Percentiles rank a stretch among this genome's conserved stretches.
These are phyloP conservation scores for Sugiyamaella marilandica DNA, from an alignment of 805 yeast genomes.

Conservation along the genomic window DNA sequence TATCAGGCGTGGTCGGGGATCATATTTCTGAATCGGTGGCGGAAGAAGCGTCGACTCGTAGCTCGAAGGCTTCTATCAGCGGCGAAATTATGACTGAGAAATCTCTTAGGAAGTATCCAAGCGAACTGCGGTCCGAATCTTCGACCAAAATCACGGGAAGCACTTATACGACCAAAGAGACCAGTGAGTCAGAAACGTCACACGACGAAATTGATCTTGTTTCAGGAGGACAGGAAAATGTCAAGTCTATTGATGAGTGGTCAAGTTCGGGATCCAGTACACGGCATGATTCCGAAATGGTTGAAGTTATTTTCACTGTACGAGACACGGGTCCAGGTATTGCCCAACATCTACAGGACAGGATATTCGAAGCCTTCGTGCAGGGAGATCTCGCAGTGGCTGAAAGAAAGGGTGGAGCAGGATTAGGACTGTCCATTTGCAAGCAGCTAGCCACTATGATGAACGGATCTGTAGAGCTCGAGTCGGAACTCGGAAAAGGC, in stretches of 20 bases:
- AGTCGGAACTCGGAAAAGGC: slow-evolving; percentile 61
- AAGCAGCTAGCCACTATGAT: slow-evolving; percentile 85
- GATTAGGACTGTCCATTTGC: slow-evolving; percentile 85
- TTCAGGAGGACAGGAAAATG: background rate
- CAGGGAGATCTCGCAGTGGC: slow-evolving; percentile 95
- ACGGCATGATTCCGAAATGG: slow-evolving; percentile 27
- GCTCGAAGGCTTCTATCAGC: background rate
- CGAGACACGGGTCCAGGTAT: slow-evolving; percentile 94
- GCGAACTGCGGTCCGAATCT: background rate
- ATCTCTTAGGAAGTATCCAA: background rate
- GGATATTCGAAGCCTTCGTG: slow-evolving; percentile 92
- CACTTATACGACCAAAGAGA: background rate
- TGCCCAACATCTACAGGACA: slow-evolving; percentile 70
- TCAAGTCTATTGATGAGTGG: background rate
- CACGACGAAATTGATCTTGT: background rate
- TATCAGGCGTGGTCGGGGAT: slow-evolving; percentile 6
- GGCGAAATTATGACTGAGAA: background rate
- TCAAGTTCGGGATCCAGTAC: background rate
- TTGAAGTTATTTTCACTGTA: slow-evolving; percentile 69
- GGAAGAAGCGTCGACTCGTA: background rate
- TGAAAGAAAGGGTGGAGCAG: slow-evolving; percentile 92
- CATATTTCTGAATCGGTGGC: slow-evolving; percentile 3
- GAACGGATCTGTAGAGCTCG: slow-evolving; percentile 76
- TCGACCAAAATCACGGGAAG: background rate
- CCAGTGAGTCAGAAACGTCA: background rate